Conservation (phyloP, 768 basidiomycete genomes). For the Sutorius australiensis region DNA sequence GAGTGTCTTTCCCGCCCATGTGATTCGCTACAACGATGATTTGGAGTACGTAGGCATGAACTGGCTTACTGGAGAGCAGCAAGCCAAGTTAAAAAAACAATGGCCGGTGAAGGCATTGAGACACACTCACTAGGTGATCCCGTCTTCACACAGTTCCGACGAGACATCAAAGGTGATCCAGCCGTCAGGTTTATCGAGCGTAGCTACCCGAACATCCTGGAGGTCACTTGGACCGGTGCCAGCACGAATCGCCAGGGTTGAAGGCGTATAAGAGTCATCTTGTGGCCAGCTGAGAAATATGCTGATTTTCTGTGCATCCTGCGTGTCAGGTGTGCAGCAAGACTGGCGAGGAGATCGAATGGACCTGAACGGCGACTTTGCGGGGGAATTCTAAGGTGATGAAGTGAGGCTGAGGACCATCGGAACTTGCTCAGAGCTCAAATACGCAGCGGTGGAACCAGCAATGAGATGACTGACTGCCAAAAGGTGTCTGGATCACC, state of each 20-base stretch:
- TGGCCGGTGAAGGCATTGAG: background rate
- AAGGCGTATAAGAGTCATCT: constrained; percentile 97
- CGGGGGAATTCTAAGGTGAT: constrained; percentile 92
- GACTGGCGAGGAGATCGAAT: background rate
- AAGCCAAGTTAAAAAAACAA: background rate
- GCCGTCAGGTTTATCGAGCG: constrained; percentile 87
- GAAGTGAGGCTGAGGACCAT: constrained; percentile 96
- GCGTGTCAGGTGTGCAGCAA: background rate
- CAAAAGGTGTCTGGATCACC: constrained; percentile 91
- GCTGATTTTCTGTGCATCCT: constrained; percentile 67
- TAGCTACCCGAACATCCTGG: constrained; percentile 84
- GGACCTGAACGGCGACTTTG: constrained; percentile 83
- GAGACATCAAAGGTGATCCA: constrained; percentile 90
- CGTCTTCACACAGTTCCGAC: constrained; percentile 73
- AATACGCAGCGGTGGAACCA: background rate
- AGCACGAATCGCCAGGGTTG: constrained; percentile 83
- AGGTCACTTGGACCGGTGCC: constrained; percentile 90
- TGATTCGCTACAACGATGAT: constrained; percentile 90
- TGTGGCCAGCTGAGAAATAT: constrained; percentile 74
- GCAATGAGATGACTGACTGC: constrained; percentile 65
- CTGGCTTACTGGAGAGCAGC: constrained; percentile 58
- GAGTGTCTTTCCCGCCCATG: constrained; percentile 98
- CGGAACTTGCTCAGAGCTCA: constrained; percentile 50
- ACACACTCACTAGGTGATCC: constrained; percentile 66
- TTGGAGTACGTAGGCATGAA: constrained; percentile 87